Evolutionary conservation across 495 filamentous ascomycete genomes (phyloP).

Genomic region (Tuber melanosporum): DNA sequence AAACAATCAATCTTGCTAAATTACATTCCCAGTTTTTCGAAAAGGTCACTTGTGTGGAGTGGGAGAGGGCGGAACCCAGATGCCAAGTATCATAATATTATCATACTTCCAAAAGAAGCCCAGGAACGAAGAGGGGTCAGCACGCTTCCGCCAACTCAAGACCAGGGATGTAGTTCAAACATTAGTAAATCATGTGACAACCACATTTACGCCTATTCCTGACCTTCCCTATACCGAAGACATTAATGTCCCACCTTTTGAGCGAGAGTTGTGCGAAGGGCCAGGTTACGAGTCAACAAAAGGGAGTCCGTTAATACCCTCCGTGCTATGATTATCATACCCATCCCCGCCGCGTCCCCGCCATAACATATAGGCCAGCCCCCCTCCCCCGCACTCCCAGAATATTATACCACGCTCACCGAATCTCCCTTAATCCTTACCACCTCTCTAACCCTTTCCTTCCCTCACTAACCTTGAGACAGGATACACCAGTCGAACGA

Average conservation of each 20-base stretch:
- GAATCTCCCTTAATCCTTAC: neutral
- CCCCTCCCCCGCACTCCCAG: no score
- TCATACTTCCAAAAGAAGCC: no score
- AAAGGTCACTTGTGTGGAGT: no score
- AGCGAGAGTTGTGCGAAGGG: neutral
- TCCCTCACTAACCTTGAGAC: neutral
- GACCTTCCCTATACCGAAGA: neutral
- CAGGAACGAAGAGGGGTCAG: neutral
- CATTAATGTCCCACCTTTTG: neutral
- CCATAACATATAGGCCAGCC: no score
- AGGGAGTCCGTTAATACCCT: neutral
- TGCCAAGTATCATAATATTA: no score
- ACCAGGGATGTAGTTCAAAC: neutral
- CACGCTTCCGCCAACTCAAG: neutral
- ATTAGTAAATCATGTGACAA: neutral
- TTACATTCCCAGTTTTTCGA: no score
- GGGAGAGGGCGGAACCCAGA: no score
- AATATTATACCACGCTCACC: neutral
- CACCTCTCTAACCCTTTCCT: no score
- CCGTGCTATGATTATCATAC: neutral
- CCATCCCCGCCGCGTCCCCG: no score
- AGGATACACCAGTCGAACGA: accelerated
- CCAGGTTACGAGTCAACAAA: neutral
- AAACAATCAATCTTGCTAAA: no score
- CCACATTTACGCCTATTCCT: neutral